phyloP scores from a whole-genome alignment of 2,329 filamentous ascomycete genomes.

The Chaetomium sp. region DNA sequence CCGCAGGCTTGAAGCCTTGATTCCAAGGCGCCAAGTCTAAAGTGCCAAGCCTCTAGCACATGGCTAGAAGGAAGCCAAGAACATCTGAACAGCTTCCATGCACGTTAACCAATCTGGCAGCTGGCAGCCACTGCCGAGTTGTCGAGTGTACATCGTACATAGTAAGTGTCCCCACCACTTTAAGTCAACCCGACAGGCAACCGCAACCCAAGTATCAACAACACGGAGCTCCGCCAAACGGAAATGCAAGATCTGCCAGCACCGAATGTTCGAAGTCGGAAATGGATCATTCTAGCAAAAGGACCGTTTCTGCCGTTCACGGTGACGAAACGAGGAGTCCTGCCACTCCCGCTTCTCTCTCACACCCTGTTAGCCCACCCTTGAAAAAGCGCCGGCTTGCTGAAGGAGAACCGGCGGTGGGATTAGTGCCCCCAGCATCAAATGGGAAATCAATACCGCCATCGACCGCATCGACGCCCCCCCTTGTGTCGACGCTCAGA shows the following conservation, averaged over 20 bases:
- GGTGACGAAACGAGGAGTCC: background rate
- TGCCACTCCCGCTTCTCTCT: slow-evolving; percentile 27
- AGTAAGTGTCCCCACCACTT: too few relatives aligned
- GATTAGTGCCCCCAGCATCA: too few relatives aligned
- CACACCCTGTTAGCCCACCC: slow-evolving; percentile 39
- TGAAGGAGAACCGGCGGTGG: too few relatives aligned
- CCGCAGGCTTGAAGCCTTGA: slow-evolving; percentile 4
- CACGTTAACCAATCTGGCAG: background rate
- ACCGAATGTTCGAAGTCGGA: too few relatives aligned
- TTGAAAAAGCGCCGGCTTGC: slow-evolving; percentile 15
- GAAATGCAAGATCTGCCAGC: too few relatives aligned
- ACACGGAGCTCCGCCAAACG: too few relatives aligned
- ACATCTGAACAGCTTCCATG: background rate
- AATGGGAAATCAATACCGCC: too few relatives aligned
- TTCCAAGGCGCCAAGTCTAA: slow-evolving; percentile 8
- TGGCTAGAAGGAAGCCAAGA: background rate
- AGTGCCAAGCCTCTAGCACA: background rate
- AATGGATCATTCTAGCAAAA: slow-evolving; percentile 8
- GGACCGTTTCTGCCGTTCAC: background rate
- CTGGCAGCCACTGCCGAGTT: background rate
- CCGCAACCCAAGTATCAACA: too few relatives aligned
- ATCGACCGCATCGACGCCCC: too few relatives aligned
- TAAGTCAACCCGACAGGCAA: too few relatives aligned
- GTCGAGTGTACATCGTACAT: too few relatives aligned
- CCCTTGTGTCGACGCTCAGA: slow-evolving; percentile 25